Evolutionary conservation across 257 asterid genomes (phyloP).

Genomic region (Nemophila menziesii): DNA sequence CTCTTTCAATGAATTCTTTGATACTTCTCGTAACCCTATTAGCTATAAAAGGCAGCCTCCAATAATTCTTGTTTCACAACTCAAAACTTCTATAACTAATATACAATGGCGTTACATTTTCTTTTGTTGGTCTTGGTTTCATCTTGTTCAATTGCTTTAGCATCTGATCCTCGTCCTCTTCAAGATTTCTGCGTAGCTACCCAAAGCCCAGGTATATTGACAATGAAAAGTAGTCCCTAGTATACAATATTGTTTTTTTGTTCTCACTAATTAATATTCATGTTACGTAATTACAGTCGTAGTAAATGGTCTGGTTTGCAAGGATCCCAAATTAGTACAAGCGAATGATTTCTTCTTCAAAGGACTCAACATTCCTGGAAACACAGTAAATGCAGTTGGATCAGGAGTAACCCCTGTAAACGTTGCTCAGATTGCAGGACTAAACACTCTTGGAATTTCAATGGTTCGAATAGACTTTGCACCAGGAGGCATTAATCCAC

Average conservation of each 20-base stretch:
- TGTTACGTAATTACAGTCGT: neutral
- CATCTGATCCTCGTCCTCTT: conserved; percentile 3
- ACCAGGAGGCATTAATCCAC: conserved; percentile 5
- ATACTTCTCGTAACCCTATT: too few species aligned
- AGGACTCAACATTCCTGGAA: conserved; percentile 3
- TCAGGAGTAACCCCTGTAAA: neutral
- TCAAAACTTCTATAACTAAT: too few species aligned
- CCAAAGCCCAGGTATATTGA: neutral
- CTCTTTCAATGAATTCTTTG: too few species aligned
- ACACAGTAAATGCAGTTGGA: conserved; percentile 1
- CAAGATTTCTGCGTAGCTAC: conserved; percentile 7
- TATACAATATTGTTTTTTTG: neutral
- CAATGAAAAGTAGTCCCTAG: neutral
- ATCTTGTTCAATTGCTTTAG: neutral
- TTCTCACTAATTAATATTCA: neutral
- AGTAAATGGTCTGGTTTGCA: conserved; percentile 5
- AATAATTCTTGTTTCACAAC: too few species aligned
- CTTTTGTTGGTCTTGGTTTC: neutral
- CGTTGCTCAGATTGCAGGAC: conserved; percentile 3
- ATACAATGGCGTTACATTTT: too few species aligned
- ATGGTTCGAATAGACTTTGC: conserved; percentile 5
- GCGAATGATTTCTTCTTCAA: conserved; percentile 2
- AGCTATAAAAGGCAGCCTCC: too few species aligned
- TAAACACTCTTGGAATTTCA: conserved; percentile 8
- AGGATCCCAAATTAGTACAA: conserved; percentile 1